Percentiles rank a stretch among this genome's conserved stretches.
These are phyloP conservation scores for Bipolaris oryzae DNA, from an alignment of 2,329 filamentous ascomycete species.

Conservation along the genomic window DNA sequence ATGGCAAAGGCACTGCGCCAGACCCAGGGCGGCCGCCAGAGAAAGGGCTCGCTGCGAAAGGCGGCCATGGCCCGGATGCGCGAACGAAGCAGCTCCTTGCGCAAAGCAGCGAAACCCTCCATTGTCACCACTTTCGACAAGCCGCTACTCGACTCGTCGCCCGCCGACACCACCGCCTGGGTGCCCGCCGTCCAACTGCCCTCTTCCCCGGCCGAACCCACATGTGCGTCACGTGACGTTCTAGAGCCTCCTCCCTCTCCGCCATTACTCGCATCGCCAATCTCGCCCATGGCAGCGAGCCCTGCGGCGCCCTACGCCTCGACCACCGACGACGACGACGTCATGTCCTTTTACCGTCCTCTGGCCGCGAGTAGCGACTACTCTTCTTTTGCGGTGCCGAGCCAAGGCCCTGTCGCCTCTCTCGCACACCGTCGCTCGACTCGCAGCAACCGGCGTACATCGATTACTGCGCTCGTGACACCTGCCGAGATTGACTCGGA, in stretches of 20 bases:
- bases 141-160: slow-evolving; percentile 42
- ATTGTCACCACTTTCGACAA: slow-evolving; percentile 46
- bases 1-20: slow-evolving; percentile 52
- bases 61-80: slow-evolving; percentile 72
- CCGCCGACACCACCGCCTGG: slow-evolving; percentile 35
- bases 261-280: slow-evolving; percentile 43
- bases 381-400: slow-evolving; percentile 41
- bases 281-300: slow-evolving; percentile 56
- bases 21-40: slow-evolving; percentile 61
- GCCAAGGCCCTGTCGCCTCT: slow-evolving; percentile 25
- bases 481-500: slow-evolving; percentile 34
- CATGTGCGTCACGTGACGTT: slow-evolving; percentile 2
- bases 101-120: slow-evolving; percentile 28
- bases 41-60: slow-evolving; percentile 86
- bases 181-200: slow-evolving; percentile 23
- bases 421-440: slow-evolving; percentile 42
- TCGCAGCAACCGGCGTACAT: slow-evolving; percentile 33
- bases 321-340: slow-evolving; percentile 84
- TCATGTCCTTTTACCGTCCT: slow-evolving; percentile 64
- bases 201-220: slow-evolving; percentile 18
- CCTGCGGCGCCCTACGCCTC: slow-evolving; percentile 68
- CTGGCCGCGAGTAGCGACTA: slow-evolving; percentile 51
- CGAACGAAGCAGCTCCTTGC: slow-evolving; percentile 37
- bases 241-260: slow-evolving; percentile 42
- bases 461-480: slow-evolving; percentile 30